phyloP scores from a whole-genome alignment of 805 yeast species.

The Candida germanica region DNA sequence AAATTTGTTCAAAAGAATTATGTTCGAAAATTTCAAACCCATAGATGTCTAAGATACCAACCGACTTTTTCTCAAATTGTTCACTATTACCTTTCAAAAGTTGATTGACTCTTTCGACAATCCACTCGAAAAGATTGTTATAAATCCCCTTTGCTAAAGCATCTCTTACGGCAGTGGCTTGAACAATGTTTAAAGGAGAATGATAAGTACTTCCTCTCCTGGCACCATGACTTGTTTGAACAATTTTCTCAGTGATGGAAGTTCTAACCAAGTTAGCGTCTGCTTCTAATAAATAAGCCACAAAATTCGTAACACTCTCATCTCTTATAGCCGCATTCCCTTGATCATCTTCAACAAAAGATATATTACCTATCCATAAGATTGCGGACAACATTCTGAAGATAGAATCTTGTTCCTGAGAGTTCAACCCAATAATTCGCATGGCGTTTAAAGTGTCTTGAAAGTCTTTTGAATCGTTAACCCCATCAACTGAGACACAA shows the following conservation, averaged over 20 bases:
- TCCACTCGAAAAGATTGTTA: slow-evolving; percentile 93
- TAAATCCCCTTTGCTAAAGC: slow-evolving; percentile 94
- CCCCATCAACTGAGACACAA: slow-evolving; percentile 81
- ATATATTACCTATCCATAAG: slow-evolving; percentile 91
- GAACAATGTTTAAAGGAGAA: slow-evolving; percentile 86
- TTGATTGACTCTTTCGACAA: slow-evolving; percentile 83
- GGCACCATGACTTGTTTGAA: slow-evolving; percentile 89
- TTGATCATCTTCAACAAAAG: slow-evolving; percentile 80
- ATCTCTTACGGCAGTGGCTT: slow-evolving; percentile 93
- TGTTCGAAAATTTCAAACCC: slow-evolving; percentile 96
- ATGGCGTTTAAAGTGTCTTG: slow-evolving; percentile 81
- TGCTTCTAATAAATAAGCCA: slow-evolving; percentile 86
- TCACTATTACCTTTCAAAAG: slow-evolving; percentile 53
- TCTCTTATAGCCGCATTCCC: slow-evolving; percentile 85
- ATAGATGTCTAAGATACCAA: slow-evolving; percentile 92
- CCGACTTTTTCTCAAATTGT: slow-evolving; percentile 50
- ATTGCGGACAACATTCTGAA: slow-evolving; percentile 82
- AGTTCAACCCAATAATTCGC: slow-evolving; percentile 79
- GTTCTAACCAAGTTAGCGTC: slow-evolving; percentile 62
- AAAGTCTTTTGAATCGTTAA: slow-evolving; percentile 80
- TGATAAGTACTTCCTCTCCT: slow-evolving; percentile 91
- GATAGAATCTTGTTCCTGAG: slow-evolving; percentile 84
- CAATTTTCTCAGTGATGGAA: slow-evolving; percentile 72
- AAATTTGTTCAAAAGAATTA: slow-evolving; percentile 91
- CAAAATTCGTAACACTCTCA: slow-evolving; percentile 87